Evolutionary conservation across 331 rosid species (phyloP).

Genomic region (Rhamnella rubrinervis): DNA sequence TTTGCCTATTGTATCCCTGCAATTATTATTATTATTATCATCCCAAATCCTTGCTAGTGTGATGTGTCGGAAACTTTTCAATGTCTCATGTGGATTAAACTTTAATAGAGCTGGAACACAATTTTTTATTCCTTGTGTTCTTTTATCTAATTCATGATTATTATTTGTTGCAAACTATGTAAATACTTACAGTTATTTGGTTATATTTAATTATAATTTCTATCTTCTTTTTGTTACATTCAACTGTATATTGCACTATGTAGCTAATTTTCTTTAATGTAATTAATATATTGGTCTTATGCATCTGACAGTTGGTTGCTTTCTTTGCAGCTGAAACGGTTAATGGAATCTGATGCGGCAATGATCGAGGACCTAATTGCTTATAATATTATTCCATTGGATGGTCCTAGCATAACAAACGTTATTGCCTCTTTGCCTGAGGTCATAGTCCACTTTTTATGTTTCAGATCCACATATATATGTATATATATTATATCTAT

Average conservation of each 20-base stretch:
- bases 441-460: constrained; percentile 44
- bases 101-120: too few relatives aligned
- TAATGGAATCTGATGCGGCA: constrained; percentile 86
- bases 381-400: constrained; percentile 87
- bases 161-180: too few relatives aligned
- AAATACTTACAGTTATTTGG: not conserved
- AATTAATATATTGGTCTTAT: not conserved
- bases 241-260: not conserved
- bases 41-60: too few relatives aligned
- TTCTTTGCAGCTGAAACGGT: constrained; percentile 65
- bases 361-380: constrained; percentile 87
- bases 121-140: too few relatives aligned
- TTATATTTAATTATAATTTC: not conserved
- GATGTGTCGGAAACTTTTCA: too few relatives aligned
- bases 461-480: constrained; percentile 5
- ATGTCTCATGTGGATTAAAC: too few relatives aligned
- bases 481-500: too few relatives aligned
- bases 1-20: not conserved
- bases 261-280: not conserved
- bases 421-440: constrained; percentile 56
- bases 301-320: constrained; percentile 11
- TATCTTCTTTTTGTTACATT: too few relatives aligned
- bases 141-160: too few relatives aligned
- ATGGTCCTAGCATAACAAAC: constrained; percentile 73
- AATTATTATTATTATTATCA: not conserved